These are phyloP conservation scores for Citrus hindsii DNA, from an alignment of 345 rosid species.

Conservation along the genomic window DNA sequence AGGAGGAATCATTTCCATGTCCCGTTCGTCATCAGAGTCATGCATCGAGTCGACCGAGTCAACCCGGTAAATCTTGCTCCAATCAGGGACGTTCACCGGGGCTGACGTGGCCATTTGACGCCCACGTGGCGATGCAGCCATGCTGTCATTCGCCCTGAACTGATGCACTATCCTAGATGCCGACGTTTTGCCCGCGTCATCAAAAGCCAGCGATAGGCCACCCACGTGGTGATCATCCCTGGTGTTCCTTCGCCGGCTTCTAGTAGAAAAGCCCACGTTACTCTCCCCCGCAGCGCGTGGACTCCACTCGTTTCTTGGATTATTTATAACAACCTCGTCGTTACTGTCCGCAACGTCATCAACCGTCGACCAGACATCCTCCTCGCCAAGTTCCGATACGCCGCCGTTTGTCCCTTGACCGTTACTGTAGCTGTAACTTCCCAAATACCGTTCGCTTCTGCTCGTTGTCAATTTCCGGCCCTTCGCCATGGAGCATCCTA, in stretches of 20 bases:
- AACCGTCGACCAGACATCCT: constrained; percentile 79
- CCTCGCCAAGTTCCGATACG: constrained; percentile 64
- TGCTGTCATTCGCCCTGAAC: constrained; percentile 45
- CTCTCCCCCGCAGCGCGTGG: constrained; percentile 28
- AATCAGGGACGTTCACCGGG: constrained; percentile 90
- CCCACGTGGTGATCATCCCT: constrained; percentile 40
- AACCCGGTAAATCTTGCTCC: constrained; percentile 82
- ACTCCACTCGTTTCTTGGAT: constrained; percentile 37
- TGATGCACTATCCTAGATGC: constrained; percentile 76
- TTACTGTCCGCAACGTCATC: constrained; percentile 31
- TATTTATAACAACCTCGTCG: not conserved
- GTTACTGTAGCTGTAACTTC: constrained; percentile 32
- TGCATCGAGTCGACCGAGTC: constrained; percentile 80
- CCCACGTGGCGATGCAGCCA: constrained; percentile 31
- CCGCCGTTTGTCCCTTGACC: constrained; percentile 18
- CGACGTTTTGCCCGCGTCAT: constrained; percentile 38
- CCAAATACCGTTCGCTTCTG: constrained; percentile 70
- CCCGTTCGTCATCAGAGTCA: constrained; percentile 61
- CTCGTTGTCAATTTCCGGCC: constrained; percentile 69
- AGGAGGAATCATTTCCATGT: constrained; percentile 78
- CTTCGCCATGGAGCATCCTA: constrained; percentile 46
- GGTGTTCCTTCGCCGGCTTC: constrained; percentile 12
- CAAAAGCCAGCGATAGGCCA: constrained; percentile 70
- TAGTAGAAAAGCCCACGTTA: constrained; percentile 6
- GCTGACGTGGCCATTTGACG: constrained; percentile 73